Evolutionary conservation across 345 rosid genomes (phyloP), one percentile per base, ranked within the genome.

Genomic region (Sapria himalayana): DNA sequence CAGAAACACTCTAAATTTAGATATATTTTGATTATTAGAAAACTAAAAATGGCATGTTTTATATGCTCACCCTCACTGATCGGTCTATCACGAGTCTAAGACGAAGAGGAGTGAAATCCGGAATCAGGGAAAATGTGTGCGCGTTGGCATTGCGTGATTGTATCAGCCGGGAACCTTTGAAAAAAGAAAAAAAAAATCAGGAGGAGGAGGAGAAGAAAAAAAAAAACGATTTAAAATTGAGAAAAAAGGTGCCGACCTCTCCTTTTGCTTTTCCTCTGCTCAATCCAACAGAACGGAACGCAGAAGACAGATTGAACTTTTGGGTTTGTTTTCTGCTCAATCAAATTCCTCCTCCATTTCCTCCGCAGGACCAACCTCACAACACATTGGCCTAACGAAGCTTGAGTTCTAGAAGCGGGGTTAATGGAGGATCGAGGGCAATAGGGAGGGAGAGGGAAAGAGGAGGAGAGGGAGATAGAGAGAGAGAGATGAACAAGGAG

Each of bases 81-180:
- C 59, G 69, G 66, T 21, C 19, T 31, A 25, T 17, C 49, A 55
- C 54, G 22, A 45, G 54, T 66, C 59, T 49, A 20, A n/a, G n/a
- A n/a, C n/a, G n/a, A n/a, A n/a, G n/a, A 66, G 72, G 65, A 66
- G 60, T 37, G 29, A 40, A 41, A 45, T 51, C 19, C 56, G 68
- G 69, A 39, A 33, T 27, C 45, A 40, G 17, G 41, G 39, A 48
- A 45, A 48, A 37, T 20, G 41, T 25, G 29, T 25, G 17, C 12
- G 22, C 32, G n/a, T n/a, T n/a, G n/a, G n/a, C n/a, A n/a, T n/a
- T n/a, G n/a, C n/a, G n/a, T n/a, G n/a, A n/a, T n/a, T n/a, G n/a
- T n/a, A n/a, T n/a, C n/a, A n/a, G n/a, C n/a, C n/a, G n/a, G n/a
- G n/a, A n/a, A n/a, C n/a, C n/a, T n/a, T n/a, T n/a, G 11, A 7